phyloP scores from a whole-genome alignment of 805 yeast species.

The Danielozyma ontarioensis region DNA sequence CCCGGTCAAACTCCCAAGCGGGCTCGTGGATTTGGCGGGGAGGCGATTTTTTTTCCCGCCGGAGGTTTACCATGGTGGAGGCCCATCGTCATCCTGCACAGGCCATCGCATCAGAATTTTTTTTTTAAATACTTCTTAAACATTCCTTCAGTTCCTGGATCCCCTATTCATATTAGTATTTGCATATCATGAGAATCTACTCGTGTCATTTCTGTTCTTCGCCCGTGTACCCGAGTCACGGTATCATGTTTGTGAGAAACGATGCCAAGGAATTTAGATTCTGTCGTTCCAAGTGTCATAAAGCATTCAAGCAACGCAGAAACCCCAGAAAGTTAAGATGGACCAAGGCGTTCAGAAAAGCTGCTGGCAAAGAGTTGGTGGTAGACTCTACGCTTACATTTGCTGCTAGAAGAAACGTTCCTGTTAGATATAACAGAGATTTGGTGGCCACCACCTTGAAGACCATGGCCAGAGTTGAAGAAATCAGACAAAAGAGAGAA shows the following conservation, averaged over 20 bases:
- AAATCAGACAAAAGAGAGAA: slow-evolving; percentile 93
- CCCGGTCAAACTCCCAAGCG: no score
- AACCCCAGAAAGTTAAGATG: slow-evolving; percentile 97
- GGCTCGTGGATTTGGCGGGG: no score
- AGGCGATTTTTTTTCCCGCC: no score
- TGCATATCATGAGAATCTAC: slow-evolving; percentile 64
- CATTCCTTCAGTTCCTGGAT: no score
- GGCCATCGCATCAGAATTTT: not conserved
- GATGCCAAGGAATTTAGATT: slow-evolving; percentile 97
- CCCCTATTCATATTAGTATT: not conserved
- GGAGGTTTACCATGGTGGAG: no score
- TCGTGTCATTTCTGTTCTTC: slow-evolving; percentile 97
- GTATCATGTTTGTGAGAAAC: slow-evolving; percentile 95
- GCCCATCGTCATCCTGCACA: no score
- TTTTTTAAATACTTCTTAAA: no score
- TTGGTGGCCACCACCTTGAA: slow-evolving; percentile 87
- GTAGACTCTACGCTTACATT: slow-evolving; percentile 95
- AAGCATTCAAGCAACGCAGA: slow-evolving; percentile 94
- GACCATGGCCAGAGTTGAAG: slow-evolving; percentile 95
- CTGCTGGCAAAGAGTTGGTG: slow-evolving; percentile 97
- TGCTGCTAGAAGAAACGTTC: slow-evolving; percentile 96
- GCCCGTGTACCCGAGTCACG: slow-evolving; percentile 82
- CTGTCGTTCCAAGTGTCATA: slow-evolving; percentile 97
- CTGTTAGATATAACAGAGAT: slow-evolving; percentile 96
- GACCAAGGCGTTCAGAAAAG: slow-evolving; percentile 99